A percentile compares a stretch with the other conserved stretches of the same genome.
Evolutionary conservation across 2,329 filamentous ascomycete species (phyloP).

Genomic region (Shiraia sp.): DNA sequence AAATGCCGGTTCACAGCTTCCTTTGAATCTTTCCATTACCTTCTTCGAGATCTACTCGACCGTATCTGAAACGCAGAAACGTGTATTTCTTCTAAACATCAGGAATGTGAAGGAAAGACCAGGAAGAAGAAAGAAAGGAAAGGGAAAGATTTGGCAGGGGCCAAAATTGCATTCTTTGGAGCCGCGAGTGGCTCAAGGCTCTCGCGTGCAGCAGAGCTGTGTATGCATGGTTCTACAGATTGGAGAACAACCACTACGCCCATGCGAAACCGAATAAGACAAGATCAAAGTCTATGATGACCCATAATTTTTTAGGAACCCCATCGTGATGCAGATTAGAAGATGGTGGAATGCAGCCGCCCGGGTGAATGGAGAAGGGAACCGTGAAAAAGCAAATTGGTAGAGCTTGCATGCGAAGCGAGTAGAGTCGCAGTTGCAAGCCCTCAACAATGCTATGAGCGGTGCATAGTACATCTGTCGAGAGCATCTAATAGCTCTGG

Average conservation of each 20-base stretch:
- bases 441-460: conserved; percentile 26
- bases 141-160: conserved; percentile 17
- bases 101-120: neutral
- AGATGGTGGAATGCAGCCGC: conserved; percentile 14
- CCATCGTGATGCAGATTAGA: conserved; percentile 35
- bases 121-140: neutral
- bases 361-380: neutral
- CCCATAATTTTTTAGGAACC: conserved; percentile 35
- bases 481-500: conserved; percentile 90
- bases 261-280: conserved; percentile 17
- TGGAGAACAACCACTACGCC: conserved; percentile 41
- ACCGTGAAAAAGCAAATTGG: too few species aligned
- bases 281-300: conserved; percentile 31
- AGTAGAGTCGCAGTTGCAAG: conserved; percentile 10
- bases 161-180: conserved; percentile 31
- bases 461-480: conserved; percentile 68
- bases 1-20: too few species aligned
- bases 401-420: conserved; percentile 11
- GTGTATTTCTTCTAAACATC: too few species aligned
- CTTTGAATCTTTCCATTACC: too few species aligned
- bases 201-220: conserved; percentile 27
- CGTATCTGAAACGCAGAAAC: too few species aligned
- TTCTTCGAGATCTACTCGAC: too few species aligned
- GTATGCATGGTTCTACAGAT: conserved; percentile 39
- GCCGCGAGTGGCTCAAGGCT: conserved; percentile 21